Base-by-base conservation (phyloP, 2,329 filamentous ascomycete species). In the Lasiodiplodia gonubiensis region DNA sequence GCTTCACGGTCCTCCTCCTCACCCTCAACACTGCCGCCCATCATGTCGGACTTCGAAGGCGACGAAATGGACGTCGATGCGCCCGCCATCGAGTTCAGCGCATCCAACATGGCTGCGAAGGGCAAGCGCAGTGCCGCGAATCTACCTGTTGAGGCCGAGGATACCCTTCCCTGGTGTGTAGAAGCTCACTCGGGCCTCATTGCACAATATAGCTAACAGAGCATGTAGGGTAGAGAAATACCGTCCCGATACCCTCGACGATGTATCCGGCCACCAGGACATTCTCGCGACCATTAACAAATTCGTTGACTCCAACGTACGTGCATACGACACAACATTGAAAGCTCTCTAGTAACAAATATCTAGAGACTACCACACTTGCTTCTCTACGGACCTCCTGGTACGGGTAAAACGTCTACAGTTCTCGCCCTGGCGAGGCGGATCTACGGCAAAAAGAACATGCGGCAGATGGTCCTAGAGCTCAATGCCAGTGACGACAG, bases 401-500 rank as follows among this genome's bases (percentile, higher is more conserved):
- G 95, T 69, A 99, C 95, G 0, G 95, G 95, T 74, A 99, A 99
- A 83, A 99, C 95, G 0, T 98, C 94, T 6, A 99, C 95, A 2
- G 92, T 98, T 70, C 88, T 99, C 49, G 95, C 95, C 0, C 89
- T 99, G 51, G 94, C 95, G 39, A 88, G 95, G 64, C 89, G 92
- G 69, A 98, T 99, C 80, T 99, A 99, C 76, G 95, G 95, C 64
- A 82, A 85, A 68, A 90, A 92, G 71, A 97, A 98, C 79, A 91
- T 97, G 89, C 90, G 94, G 21, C 95, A 99, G 80, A 98, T 99
- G 93, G 95, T 99, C 21, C 87, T 99, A 39, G 95, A 99, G 81
- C 88, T 99, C 71, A 99, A 99, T 78, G 95, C 95, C 49, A 97
- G 93, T 59, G 95, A 99, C 77, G 95, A 99, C 79, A 88, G 95